A percentile compares a stretch with the other conserved stretches of the same genome.
Evolutionary conservation across 2,329 filamentous ascomycete species (phyloP).

Genomic region (Aspergillus quadrilineatus): DNA sequence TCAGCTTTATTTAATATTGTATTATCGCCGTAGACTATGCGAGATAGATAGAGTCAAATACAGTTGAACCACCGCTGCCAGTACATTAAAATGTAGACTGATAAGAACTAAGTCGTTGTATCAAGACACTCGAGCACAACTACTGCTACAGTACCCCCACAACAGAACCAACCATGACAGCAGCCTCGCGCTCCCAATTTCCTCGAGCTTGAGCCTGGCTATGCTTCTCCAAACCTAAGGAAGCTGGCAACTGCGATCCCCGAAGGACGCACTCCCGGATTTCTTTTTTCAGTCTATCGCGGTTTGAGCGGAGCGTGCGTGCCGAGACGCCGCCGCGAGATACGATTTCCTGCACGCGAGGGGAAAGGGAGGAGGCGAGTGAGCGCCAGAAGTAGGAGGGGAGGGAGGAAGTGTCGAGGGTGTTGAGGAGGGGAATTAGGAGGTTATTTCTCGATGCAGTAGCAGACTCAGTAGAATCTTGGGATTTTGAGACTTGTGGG

Average conservation of each 20-base stretch:
- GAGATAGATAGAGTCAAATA: not conserved
- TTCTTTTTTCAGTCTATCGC: conserved; percentile 70
- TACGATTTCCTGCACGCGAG: conserved; percentile 80
- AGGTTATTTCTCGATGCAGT: conserved; percentile 48
- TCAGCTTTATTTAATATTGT: not conserved
- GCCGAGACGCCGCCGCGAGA: conserved; percentile 79
- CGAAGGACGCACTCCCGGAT: conserved; percentile 79
- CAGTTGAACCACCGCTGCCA: too few species aligned
- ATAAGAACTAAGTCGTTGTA: too few species aligned
- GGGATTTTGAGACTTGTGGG: conserved; percentile 10
- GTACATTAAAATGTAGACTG: too few species aligned
- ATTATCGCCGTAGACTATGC: not conserved
- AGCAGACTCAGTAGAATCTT: conserved; percentile 10
- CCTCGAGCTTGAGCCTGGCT: conserved; percentile 45
- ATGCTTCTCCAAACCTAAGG: conserved; percentile 49
- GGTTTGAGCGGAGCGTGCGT: conserved; percentile 74
- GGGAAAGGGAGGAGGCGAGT: conserved; percentile 72
- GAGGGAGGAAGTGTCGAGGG: conserved; percentile 84
- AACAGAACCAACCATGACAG: conserved; percentile 89
- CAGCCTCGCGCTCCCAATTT: conserved; percentile 85
- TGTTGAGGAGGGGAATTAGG: conserved; percentile 68
- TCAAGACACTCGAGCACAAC: not conserved
- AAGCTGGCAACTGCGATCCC: conserved; percentile 68
- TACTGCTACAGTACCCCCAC: conserved; percentile 52
- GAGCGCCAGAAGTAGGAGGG: conserved; percentile 93